phyloP scores from a whole-genome alignment of 1,284 basidiomycete species.

The Fistulina hepatica region DNA sequence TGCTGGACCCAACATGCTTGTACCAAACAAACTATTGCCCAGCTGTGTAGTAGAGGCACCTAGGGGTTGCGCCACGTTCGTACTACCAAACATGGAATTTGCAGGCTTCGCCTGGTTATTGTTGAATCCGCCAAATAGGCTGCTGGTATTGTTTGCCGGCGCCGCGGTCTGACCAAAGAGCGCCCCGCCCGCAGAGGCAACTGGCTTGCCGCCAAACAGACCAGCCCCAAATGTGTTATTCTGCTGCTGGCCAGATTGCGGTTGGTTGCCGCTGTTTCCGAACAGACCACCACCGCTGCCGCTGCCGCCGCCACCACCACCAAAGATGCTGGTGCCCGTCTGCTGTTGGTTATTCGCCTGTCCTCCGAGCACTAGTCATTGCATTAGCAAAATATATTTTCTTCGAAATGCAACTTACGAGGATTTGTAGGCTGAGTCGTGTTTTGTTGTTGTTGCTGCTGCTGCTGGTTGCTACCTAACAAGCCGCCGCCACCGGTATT shows the following conservation, averaged over 20 bases:
- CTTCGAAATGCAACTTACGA: constrained; percentile 9
- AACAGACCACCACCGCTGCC: constrained; percentile 29
- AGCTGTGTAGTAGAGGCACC: constrained; percentile 19
- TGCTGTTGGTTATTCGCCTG: constrained; percentile 16
- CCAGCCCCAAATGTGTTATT: constrained; percentile 7
- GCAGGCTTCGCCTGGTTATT: constrained; percentile 18
- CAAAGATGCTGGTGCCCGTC: constrained; percentile 11
- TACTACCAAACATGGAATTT: constrained; percentile 19
- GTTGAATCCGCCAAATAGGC: constrained; percentile 37
- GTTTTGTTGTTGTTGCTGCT: constrained; percentile 19
- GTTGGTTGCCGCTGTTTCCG: constrained; percentile 24
- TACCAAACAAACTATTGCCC: constrained; percentile 36
- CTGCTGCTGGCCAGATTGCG: constrained; percentile 14
- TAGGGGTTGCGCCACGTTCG: constrained; percentile 13
- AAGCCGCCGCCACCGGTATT: constrained; percentile 28
- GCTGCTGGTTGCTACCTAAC: constrained; percentile 36
- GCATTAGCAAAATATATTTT: neutral
- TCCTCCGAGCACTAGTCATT: constrained; percentile 18
- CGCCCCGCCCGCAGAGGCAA: constrained; percentile 12
- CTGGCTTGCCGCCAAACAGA: constrained; percentile 18
- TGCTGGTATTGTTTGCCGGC: constrained; percentile 20
- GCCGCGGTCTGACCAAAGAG: constrained; percentile 12
- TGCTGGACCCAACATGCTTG: constrained; percentile 22
- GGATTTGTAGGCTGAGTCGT: constrained; percentile 6
- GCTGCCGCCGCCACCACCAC: constrained; percentile 14